These are phyloP conservation scores for Podospora anserina DNA, from an alignment of 495 filamentous ascomycete genomes.

Conservation along the genomic window DNA sequence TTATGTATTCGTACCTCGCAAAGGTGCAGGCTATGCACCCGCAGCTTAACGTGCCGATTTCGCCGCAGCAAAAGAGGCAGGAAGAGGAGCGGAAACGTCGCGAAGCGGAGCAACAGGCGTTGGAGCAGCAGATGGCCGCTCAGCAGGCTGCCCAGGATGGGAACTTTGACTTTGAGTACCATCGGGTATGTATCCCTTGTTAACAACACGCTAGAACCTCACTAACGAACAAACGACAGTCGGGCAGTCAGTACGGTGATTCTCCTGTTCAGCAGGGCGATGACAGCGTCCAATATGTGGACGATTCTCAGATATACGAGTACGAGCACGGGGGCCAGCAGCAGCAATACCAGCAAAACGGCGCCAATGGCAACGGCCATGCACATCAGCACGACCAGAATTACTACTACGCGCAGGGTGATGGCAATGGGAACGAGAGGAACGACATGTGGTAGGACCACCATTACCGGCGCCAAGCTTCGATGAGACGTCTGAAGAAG, in stretches of 20 bases:
- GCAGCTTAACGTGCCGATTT: constrained; percentile 72
- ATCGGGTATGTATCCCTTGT: constrained; percentile 42
- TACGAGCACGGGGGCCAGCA: constrained; percentile 40
- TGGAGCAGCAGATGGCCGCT: constrained; percentile 31
- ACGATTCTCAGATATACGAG: constrained; percentile 48
- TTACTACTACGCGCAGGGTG: constrained; percentile 23
- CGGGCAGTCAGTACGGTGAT: constrained; percentile 45
- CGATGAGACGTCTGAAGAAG: background rate
- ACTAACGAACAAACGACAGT: constrained; percentile 23
- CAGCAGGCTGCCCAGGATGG: constrained; percentile 40
- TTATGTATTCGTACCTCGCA: constrained; percentile 99
- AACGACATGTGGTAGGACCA: constrained; percentile 35
- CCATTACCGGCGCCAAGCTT: background rate
- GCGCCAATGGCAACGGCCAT: constrained; percentile 10
- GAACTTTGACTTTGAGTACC: constrained; percentile 48
- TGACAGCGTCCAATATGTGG: constrained; percentile 40
- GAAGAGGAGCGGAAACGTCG: constrained; percentile 62
- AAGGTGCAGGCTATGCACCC: constrained; percentile 99
- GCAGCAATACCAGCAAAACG: constrained; percentile 7
- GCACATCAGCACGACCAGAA: constrained; percentile 16
- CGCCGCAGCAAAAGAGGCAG: constrained; percentile 59
- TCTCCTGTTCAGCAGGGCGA: constrained; percentile 34
- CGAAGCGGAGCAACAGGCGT: constrained; percentile 53
- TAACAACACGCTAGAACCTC: constrained; percentile 9
- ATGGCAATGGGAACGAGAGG: constrained; percentile 23